Evolutionary conservation across 257 asterid genomes (phyloP), one percentile per base, ranked within the genome.

Genomic region (Ilex aquifolium): DNA sequence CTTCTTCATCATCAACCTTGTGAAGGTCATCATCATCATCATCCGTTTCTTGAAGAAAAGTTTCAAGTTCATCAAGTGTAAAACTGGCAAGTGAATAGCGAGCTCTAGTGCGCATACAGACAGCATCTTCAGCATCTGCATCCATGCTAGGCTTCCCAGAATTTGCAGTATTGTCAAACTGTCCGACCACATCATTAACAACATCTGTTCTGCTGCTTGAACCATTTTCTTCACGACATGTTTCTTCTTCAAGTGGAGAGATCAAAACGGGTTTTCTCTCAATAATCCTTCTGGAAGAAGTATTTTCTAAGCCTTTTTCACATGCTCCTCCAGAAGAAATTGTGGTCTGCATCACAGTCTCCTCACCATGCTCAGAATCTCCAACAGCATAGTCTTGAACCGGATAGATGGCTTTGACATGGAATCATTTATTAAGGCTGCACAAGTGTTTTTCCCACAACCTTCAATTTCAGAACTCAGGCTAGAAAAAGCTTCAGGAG

Each of bases 31-130:
- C 99, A 67, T 89, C 99, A 67, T 89, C 99, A 30, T 90, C 97
- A 48, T 93, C 99, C 11, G 99, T 83, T 85, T 90, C 97, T 76
- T 93, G 99, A 82, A 93, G 97, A 72, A 93, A 93, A 31, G 88
- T 87, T 75, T 93, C 99, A 1, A 93, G 94, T 77, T 93, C 96
- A 77, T 90, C 99, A 67, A 93, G 99, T 21, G 97, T 79, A 81
- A 77, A 90, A 74, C 83, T 80, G 53, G 88, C 96, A 70, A 93
- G 97, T 72, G 99, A 93, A 82, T 90, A 93, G 48, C 96, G 90
- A 71, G 97, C 99, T 89, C 97, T 87, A 32, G 99, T 93, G 40
- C 96, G 87, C 95, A 77, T 93, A 64, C 88, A 85, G 60, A 93
- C 90, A 59, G 96, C 97, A 77, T 78, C 95, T 6, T 92, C 95